Percentiles rank a stretch among this genome's conserved stretches.
Conservation (phyloP, 768 basidiomycete genomes). For the Suillus lakei region DNA sequence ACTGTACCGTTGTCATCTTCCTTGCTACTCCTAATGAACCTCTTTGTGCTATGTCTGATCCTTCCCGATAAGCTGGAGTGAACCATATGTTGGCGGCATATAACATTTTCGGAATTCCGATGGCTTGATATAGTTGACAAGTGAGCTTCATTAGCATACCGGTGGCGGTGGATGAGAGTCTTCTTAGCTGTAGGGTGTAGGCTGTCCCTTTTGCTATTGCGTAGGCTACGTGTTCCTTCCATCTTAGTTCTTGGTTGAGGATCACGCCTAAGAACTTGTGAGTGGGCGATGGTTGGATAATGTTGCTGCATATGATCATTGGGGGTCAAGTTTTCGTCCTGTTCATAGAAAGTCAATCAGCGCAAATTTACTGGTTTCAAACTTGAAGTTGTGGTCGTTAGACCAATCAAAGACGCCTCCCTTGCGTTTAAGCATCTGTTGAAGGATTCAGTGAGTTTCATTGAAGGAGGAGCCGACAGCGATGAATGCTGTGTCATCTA, state of each 20-base stretch:
- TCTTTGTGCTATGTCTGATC: conserved; percentile 1
- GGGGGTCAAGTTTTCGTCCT: background rate
- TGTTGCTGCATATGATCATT: background rate
- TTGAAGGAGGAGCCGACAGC: too few species aligned
- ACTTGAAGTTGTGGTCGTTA: too few species aligned
- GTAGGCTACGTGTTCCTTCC: background rate
- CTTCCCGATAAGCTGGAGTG: conserved; percentile 12
- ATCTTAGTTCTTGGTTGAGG: background rate
- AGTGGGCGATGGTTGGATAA: background rate
- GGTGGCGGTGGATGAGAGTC: conserved; percentile 15
- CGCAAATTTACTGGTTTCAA: background rate
- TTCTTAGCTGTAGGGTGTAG: background rate
- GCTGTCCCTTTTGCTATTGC: background rate
- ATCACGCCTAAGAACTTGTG: conserved; percentile 5
- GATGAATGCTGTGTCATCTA: too few species aligned
- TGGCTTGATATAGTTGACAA: conserved; percentile 28
- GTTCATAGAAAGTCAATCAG: conserved; percentile 10
- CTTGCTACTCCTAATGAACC: conserved; percentile 7
- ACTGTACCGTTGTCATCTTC: background rate
- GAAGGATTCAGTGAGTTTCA: too few species aligned
- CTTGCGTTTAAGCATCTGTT: too few species aligned
- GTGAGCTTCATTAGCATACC: conserved; percentile 24
- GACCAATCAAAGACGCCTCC: too few species aligned
- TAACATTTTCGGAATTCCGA: conserved; percentile 9
- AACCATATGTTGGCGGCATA: conserved; percentile 26